Conservation (phyloP, 2,329 filamentous ascomycete genomes). For the Ceratocystis eucalypticola region DNA sequence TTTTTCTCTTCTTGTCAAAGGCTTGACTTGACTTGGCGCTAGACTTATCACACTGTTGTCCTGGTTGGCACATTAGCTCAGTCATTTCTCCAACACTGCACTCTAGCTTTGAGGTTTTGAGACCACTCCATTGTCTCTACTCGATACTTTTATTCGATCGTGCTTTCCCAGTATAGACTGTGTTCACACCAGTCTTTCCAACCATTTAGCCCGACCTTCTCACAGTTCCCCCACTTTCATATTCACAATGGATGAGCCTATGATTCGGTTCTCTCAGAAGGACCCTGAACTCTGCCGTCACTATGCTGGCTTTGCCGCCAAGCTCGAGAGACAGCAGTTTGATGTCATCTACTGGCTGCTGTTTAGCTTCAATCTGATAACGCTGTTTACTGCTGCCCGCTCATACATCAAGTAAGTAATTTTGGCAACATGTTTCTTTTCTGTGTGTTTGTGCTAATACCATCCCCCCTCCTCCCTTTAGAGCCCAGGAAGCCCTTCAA, state of each 20-base stretch:
- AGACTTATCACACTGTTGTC: conserved; percentile 1
- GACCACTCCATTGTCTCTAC: neutral
- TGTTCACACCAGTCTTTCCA: no score
- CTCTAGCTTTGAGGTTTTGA: neutral
- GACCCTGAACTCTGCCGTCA: conserved; percentile 27
- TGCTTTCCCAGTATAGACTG: no score
- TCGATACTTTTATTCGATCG: neutral
- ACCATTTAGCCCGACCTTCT: neutral
- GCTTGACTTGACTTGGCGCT: neutral
- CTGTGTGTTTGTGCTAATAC: neutral
- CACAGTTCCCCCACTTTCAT: neutral
- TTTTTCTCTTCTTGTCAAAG: neutral
- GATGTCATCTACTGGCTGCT: conserved; percentile 35
- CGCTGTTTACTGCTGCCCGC: conserved; percentile 34
- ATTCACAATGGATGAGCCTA: conserved; percentile 7
- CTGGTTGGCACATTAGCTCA: neutral
- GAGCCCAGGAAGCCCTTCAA: conserved; percentile 29
- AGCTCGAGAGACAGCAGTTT: conserved; percentile 32
- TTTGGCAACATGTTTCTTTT: neutral
- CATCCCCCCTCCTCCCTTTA: conserved; percentile 19
- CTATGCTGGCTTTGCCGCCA: conserved; percentile 34
- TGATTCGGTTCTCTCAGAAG: conserved; percentile 17
- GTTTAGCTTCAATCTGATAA: conserved; percentile 32
- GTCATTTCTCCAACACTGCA: neutral
- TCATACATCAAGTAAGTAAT: conserved; percentile 29